Conservation (phyloP, 352 stramenopile species). For the Pythium monospermum region DNA sequence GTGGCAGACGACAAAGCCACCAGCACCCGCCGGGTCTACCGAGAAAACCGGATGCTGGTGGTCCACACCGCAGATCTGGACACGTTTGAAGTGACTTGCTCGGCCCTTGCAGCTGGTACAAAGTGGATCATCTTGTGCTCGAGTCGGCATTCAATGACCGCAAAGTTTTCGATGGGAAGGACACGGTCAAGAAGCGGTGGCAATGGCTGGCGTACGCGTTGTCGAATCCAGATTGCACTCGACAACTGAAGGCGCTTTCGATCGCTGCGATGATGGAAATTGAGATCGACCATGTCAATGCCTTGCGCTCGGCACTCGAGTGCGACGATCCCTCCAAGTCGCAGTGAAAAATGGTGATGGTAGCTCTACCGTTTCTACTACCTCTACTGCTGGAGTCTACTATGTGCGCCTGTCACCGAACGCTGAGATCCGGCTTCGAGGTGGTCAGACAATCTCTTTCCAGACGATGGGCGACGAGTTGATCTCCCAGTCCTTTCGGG, state of each 20-base stretch:
- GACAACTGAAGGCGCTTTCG: slow-evolving; percentile 1
- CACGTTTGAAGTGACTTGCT: not conserved
- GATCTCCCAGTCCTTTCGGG: not conserved
- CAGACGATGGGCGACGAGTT: too few relatives aligned
- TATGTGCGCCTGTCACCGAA: not conserved
- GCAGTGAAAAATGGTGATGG: too few relatives aligned
- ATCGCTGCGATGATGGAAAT: slow-evolving; percentile 7
- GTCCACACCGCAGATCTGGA: not conserved
- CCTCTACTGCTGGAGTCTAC: not conserved
- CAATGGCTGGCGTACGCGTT: not conserved
- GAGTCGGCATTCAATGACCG: not conserved
- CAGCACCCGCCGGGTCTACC: too few relatives aligned
- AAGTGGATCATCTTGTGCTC: slow-evolving; percentile 3
- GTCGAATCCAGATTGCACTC: not conserved
- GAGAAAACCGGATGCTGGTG: slow-evolving; percentile 5
- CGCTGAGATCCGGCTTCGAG: not conserved
- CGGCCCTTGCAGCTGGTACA: not conserved
- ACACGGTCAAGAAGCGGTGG: not conserved
- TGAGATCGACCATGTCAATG: not conserved
- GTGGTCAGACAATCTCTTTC: not conserved
- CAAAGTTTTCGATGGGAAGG: not conserved
- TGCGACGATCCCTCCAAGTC: not conserved
- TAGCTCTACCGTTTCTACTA: too few relatives aligned
- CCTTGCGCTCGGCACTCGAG: too few relatives aligned
- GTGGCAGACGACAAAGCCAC: not conserved